Evolutionary conservation across 305 asterid genomes (phyloP).

Genomic region (Solanum hybrid): DNA sequence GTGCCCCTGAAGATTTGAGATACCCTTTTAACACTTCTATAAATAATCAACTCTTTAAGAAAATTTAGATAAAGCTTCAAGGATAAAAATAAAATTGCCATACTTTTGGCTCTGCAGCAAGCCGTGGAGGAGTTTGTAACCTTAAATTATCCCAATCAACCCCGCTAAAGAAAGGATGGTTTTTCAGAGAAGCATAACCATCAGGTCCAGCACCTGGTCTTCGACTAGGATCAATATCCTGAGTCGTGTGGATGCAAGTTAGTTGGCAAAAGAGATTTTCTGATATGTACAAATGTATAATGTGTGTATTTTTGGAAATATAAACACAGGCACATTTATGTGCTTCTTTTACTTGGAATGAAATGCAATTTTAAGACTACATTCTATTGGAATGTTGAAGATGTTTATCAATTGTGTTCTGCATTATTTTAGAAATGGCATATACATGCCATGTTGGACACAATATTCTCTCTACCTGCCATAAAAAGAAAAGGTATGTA

Average conservation of each 20-base stretch:
- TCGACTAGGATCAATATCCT: slow-evolving; percentile 86
- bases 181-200: slow-evolving; percentile 72
- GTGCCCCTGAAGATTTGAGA: slow-evolving; percentile 29
- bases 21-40: background rate
- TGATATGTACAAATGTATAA: background rate
- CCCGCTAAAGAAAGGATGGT: slow-evolving; percentile 74
- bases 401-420: background rate
- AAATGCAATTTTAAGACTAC: background rate
- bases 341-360: background rate
- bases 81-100: slow-evolving; percentile 1
- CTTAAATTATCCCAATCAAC: slow-evolving; percentile 72
- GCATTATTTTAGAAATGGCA: background rate
- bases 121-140: slow-evolving; percentile 57
- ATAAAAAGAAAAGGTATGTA: background rate
- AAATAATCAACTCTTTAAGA: background rate
- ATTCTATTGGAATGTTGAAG: background rate
- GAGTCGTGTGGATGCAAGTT: background rate
- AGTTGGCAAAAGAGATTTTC: background rate
- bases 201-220: slow-evolving; percentile 92
- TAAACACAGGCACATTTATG: background rate
- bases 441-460: background rate
- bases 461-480: background rate
- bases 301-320: background rate
- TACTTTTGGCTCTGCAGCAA: slow-evolving; percentile 65
- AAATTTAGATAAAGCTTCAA: background rate